Percentiles rank a stretch among this genome's conserved stretches.
Evolutionary conservation across 2,329 filamentous ascomycete genomes (phyloP).

Genomic region (Colletotrichum sp.): DNA sequence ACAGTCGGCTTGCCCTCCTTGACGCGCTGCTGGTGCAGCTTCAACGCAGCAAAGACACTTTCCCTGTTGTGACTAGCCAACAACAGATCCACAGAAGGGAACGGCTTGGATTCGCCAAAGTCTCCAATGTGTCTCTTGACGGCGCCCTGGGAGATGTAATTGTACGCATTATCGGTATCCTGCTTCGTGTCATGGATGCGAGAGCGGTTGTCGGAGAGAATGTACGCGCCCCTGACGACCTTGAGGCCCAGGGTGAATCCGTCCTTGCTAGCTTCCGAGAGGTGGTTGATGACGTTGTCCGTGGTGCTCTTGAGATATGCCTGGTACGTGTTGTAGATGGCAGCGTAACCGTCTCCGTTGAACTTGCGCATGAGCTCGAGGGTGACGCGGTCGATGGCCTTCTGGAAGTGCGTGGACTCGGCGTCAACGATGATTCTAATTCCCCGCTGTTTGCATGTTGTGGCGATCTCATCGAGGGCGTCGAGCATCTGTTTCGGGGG

Average conservation of each 20-base stretch:
- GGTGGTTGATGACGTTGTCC: constrained; percentile 45
- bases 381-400: constrained; percentile 36
- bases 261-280: constrained; percentile 47
- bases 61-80: constrained; percentile 59
- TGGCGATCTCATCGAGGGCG: constrained; percentile 44
- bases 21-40: constrained; percentile 47
- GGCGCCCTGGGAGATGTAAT: constrained; percentile 51
- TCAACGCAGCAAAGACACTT: constrained; percentile 44
- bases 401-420: constrained; percentile 49
- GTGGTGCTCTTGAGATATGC: constrained; percentile 57
- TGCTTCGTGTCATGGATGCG: constrained; percentile 59
- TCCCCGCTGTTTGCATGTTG: constrained; percentile 38
- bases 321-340: constrained; percentile 60
- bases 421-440: constrained; percentile 51
- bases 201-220: constrained; percentile 51
- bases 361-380: constrained; percentile 40
- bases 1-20: constrained; percentile 35
- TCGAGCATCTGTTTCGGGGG: constrained; percentile 46
- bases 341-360: constrained; percentile 40
- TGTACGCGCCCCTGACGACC: constrained; percentile 62
- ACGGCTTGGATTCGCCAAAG: constrained; percentile 42
- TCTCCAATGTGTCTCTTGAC: constrained; percentile 29
- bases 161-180: constrained; percentile 57
- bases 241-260: constrained; percentile 60
- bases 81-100: constrained; percentile 52